Percentiles rank a stretch among this genome's conserved stretches.
Evolutionary conservation across 2,329 filamentous ascomycete genomes (phyloP).

Genomic region (Raffaelea arxii): DNA sequence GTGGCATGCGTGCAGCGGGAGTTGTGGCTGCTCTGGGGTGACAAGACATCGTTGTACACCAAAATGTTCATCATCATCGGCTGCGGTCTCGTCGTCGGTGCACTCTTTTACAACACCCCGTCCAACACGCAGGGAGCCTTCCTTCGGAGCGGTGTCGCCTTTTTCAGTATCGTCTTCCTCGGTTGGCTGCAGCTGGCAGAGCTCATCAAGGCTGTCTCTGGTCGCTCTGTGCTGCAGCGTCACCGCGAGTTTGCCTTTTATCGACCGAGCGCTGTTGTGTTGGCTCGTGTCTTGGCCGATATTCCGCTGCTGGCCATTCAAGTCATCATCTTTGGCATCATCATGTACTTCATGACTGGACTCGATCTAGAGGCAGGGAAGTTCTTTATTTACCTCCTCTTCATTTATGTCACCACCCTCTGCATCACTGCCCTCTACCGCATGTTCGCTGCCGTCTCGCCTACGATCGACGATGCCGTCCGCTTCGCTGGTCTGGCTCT

Average conservation of each 20-base stretch:
- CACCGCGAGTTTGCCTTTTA: slow-evolving; percentile 40
- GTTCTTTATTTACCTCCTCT: slow-evolving; percentile 56
- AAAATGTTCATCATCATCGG: slow-evolving; percentile 71
- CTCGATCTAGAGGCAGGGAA: slow-evolving; percentile 55
- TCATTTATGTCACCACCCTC: slow-evolving; percentile 44
- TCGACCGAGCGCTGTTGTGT: slow-evolving; percentile 42
- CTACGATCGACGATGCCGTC: slow-evolving; percentile 46
- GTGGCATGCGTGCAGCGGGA: slow-evolving; percentile 59
- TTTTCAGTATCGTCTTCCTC: slow-evolving; percentile 43
- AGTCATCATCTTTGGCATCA: slow-evolving; percentile 56
- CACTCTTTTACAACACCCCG: slow-evolving; percentile 62
- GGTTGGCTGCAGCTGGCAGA: slow-evolving; percentile 64
- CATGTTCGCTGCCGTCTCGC: neutral
- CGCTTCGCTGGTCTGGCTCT: slow-evolving; percentile 51
- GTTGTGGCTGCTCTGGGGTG: slow-evolving; percentile 68
- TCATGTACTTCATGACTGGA: slow-evolving; percentile 70
- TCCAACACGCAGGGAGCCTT: slow-evolving; percentile 54
- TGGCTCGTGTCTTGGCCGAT: slow-evolving; percentile 49
- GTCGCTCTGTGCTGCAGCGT: slow-evolving; percentile 17
- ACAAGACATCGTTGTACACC: slow-evolving; percentile 64
- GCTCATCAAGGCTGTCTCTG: slow-evolving; percentile 48
- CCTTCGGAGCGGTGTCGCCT: slow-evolving; percentile 35
- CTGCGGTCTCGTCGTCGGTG: slow-evolving; percentile 64
- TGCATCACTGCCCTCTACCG: slow-evolving; percentile 40
- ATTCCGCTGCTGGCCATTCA: slow-evolving; percentile 52